Base-by-base conservation (phyloP, 108 stramenopile genomes). In the Ochromonas danica region DNA sequence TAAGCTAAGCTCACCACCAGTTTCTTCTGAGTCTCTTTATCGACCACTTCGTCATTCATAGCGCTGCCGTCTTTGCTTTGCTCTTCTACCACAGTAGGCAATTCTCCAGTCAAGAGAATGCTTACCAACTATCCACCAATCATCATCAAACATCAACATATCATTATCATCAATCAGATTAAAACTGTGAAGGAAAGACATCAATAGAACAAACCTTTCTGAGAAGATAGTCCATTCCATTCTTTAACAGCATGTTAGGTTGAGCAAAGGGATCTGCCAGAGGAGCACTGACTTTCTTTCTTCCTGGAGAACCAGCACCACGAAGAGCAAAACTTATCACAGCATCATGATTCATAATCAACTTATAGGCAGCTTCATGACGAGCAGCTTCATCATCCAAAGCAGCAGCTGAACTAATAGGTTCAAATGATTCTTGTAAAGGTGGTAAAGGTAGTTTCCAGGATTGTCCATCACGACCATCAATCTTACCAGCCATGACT, bases 281-380 rank as follows among this genome's bases (percentile, higher is more conserved):
- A 10, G 93, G 92, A 39, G 95, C 95, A 60, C 77, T 79, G 61
- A 89, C 89, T 10, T 89, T 86, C 57, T 92, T 92, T 60, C 92
- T 84, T 3, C 95, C 95, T 39, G 86, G 90, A 40, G 71, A 84
- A 10, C 93, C 95, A 6, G 91, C 90, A 67, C 92, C 95, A n/a
- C 95, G 88, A 6, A 88, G 78, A 0, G 95, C 93, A 86, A 95
- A 95, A 39, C 71, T 72, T 22, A 93, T 92, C 67, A 95, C 91
- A 14, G 88, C 90, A 74, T 92, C 85, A 43, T 84, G 79, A 80
- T 95, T 95, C 14, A 62, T 78, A 14, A 92, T 85, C 2, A 95
- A 71, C 51, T 91, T 90, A 75, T 93, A 92, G 40, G 91, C 92
- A 22, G 93, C 95, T 70, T 92, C 91, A 10, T 91, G 88, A 70